These are phyloP conservation scores for Elsinoe fawcettii DNA, from an alignment of 2,329 filamentous ascomycete genomes.

Conservation along the genomic window DNA sequence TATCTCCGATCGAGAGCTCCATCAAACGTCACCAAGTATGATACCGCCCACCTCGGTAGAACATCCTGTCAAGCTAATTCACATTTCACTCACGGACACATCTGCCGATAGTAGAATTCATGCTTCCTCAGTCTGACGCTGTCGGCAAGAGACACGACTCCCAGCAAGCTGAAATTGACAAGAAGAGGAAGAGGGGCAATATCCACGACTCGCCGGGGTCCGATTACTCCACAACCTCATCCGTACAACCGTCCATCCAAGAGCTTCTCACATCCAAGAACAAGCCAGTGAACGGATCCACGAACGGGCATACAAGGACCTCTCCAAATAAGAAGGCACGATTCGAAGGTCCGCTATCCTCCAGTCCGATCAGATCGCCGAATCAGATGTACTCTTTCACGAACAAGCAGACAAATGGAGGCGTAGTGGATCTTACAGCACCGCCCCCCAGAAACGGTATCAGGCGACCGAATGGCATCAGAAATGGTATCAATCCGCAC, in stretches of 20 bases:
- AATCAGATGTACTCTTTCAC: slow-evolving; percentile 47
- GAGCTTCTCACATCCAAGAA: slow-evolving; percentile 36
- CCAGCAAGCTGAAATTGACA: slow-evolving; percentile 1
- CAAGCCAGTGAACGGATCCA: slow-evolving; percentile 22
- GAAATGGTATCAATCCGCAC: slow-evolving; percentile 58
- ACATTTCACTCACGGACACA: neutral
- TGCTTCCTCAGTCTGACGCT: slow-evolving; percentile 6
- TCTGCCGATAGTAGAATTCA: neutral
- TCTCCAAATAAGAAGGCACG: slow-evolving; percentile 33
- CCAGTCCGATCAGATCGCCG: slow-evolving; percentile 20
- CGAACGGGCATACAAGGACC: slow-evolving; percentile 26
- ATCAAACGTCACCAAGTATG: slow-evolving; percentile 1
- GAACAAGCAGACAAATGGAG: slow-evolving; percentile 26
- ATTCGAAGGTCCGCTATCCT: slow-evolving; percentile 25
- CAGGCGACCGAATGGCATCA: slow-evolving; percentile 30
- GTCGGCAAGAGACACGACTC: slow-evolving; percentile 2
- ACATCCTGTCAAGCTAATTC: neutral
- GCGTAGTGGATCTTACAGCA: slow-evolving; percentile 39
- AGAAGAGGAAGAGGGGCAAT: slow-evolving; percentile 7
- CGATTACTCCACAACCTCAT: slow-evolving; percentile 17
- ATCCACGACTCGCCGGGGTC: slow-evolving; percentile 10
- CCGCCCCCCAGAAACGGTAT: slow-evolving; percentile 26
- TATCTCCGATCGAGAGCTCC: slow-evolving; percentile 9
- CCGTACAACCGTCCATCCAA: slow-evolving; percentile 38
- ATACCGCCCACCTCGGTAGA: neutral